Evolutionary conservation across 1,284 basidiomycete genomes (phyloP).

Genomic region (Ceratobasidium sp.): DNA sequence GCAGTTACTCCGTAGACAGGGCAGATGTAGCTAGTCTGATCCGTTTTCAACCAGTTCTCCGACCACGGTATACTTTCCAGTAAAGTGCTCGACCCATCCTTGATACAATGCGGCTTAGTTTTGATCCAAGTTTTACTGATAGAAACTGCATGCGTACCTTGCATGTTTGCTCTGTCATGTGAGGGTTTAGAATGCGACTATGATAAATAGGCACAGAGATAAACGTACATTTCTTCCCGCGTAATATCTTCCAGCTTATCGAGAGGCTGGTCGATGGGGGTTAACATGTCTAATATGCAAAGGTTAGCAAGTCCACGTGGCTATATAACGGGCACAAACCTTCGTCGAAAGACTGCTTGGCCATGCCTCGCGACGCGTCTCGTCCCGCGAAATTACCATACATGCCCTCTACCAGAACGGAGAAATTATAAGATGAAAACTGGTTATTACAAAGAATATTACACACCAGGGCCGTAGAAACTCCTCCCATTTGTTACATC

Average conservation of each 20-base stretch:
- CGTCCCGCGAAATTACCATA: slow-evolving; percentile 97
- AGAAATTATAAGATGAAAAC: neutral
- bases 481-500: slow-evolving; percentile 88
- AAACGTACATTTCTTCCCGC: slow-evolving; percentile 81
- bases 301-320: neutral
- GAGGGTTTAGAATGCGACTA: neutral
- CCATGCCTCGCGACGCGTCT: slow-evolving; percentile 95
- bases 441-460: slow-evolving; percentile 1
- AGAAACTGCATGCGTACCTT: no score
- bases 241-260: slow-evolving; percentile 84
- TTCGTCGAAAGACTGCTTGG: slow-evolving; percentile 92
- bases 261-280: slow-evolving; percentile 83
- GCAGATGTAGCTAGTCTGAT: slow-evolving; percentile 57
- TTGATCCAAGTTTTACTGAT: no score
- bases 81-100: slow-evolving; percentile 93
- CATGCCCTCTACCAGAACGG: slow-evolving; percentile 75
- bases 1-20: no score
- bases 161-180: slow-evolving; percentile 82
- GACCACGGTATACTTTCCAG: slow-evolving; percentile 86
- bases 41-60: slow-evolving; percentile 84
- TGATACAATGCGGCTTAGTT: no score
- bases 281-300: slow-evolving; percentile 83
- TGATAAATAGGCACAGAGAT: neutral
- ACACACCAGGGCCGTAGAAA: slow-evolving; percentile 92
- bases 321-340: slow-evolving; percentile 62